Conservation (phyloP, 441 rosid species). For the Bocquillonia castaneifolia region DNA sequence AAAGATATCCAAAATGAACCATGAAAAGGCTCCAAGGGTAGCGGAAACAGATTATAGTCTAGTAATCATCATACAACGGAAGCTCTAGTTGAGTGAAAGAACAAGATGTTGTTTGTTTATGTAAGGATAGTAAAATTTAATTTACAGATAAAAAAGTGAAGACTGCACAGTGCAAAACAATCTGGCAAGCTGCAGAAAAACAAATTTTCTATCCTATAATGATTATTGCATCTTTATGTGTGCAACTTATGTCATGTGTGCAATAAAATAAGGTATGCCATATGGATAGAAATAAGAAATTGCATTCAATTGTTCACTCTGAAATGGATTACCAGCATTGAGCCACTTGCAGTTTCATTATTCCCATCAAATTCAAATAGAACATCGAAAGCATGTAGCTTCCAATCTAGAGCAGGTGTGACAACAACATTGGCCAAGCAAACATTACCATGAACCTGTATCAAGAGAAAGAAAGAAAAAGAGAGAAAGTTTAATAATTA, state of each 20-base stretch:
- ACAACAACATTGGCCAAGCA: conserved; percentile 94
- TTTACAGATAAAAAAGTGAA: neutral
- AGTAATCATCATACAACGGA: neutral
- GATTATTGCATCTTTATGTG: too few species aligned
- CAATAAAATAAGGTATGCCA: neutral
- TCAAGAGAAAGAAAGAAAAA: conserved; percentile 24
- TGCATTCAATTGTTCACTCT: conserved; percentile 18
- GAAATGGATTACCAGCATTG: conserved; percentile 86
- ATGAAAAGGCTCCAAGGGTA: neutral
- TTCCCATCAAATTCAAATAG: conserved; percentile 91
- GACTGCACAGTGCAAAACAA: conserved; percentile 2
- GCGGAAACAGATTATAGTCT: neutral
- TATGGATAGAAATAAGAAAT: conserved; percentile 1
- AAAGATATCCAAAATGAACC: neutral
- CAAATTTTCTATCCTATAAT: neutral
- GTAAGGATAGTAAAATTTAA: conserved; percentile 14
- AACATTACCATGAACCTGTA: conserved; percentile 95
- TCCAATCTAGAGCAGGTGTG: conserved; percentile 96
- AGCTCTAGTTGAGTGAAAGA: neutral
- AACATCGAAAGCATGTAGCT: conserved; percentile 97
- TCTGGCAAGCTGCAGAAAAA: too few species aligned
- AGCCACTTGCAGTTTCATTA: conserved; percentile 71
- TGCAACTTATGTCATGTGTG: conserved; percentile 12
- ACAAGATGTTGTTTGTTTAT: neutral
- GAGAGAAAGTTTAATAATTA: neutral